Evolutionary conservation across 352 stramenopile species (phyloP).

Genomic region (Pythium sukuiense): DNA sequence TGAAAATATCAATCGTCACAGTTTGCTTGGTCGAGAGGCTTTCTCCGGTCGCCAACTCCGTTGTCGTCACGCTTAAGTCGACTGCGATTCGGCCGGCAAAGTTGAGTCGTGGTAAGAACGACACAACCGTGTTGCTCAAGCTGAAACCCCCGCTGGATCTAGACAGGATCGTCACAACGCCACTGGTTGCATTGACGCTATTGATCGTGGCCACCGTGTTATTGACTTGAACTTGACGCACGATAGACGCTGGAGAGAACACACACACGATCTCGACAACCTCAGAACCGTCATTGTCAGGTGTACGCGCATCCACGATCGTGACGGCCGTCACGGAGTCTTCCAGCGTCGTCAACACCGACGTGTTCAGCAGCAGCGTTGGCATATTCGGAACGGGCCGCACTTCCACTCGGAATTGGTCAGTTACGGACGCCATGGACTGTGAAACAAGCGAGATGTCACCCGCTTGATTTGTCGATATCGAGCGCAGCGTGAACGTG

Average conservation of each 20-base stretch:
- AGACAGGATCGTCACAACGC: slow-evolving; percentile 27
- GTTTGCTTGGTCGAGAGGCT: slow-evolving; percentile 19
- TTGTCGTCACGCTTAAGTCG: slow-evolving; percentile 34
- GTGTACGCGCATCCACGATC: slow-evolving; percentile 39
- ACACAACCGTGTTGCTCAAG: slow-evolving; percentile 27
- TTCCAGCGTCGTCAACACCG: slow-evolving; percentile 32
- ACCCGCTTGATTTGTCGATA: slow-evolving; percentile 25
- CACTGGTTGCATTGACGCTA: slow-evolving; percentile 3
- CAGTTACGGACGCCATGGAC: slow-evolving; percentile 28
- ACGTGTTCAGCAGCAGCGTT: slow-evolving; percentile 31
- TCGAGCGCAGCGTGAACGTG: slow-evolving; percentile 33
- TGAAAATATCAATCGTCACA: slow-evolving; percentile 31
- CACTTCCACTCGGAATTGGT: slow-evolving; percentile 38
- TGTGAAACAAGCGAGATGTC: slow-evolving; percentile 26
- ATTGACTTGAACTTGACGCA: slow-evolving; percentile 37
- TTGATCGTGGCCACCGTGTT: slow-evolving; percentile 20
- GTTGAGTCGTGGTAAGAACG: slow-evolving; percentile 35
- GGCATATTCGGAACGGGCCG: slow-evolving; percentile 40
- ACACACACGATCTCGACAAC: slow-evolving; percentile 40
- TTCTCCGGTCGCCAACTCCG: slow-evolving; percentile 32
- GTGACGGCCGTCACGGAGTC: slow-evolving; percentile 35
- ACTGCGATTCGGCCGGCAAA: slow-evolving; percentile 39
- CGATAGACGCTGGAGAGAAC: slow-evolving; percentile 34
- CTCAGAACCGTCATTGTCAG: slow-evolving; percentile 51
- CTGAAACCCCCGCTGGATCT: slow-evolving; percentile 14